Evolutionary conservation across 2,329 filamentous ascomycete genomes (phyloP), one percentile per base, ranked within the genome.

Genomic region (Sporothrix pallida): DNA sequence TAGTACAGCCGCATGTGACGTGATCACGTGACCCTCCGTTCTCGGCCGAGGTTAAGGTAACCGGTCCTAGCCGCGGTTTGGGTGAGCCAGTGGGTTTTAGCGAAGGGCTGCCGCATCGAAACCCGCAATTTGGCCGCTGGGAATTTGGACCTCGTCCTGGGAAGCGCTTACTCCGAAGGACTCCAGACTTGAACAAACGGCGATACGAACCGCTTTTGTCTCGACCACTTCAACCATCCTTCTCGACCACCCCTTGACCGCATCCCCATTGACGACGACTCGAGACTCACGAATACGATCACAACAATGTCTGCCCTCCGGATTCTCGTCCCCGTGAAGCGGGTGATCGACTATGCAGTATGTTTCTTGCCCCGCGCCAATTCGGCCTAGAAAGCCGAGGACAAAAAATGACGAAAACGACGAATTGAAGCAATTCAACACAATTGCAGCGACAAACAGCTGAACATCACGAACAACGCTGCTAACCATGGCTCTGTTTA

Each of bases 331-430:
- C 92, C 92, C 82, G 86, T 95, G 67, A 95, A 95, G 86, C 86
- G 92, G 89, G 92, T 95, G 70, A 94, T 95, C 85, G 92, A 95
- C 87, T 94, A 93, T 88, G 92, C 92, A 78, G 92, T 94, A 84
- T 81, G 90, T 48, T 67, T 50, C 23, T 54, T 69, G 26, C 48
- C 20, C 65, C 67, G 46, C 48, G 67, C 67, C 10, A 10, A 17
- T 48, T 42, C 20, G 46, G 23, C 42, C 42, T 20, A 48, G 12
- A 48, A 46, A 65, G n/a, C 60, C 60, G 60, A 46, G 37, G 37
- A 13, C 58, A n/a, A 17, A 4, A 15, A 3, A 4, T 26, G 58
- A 44, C 44, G 6, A 50, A 15, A 46, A 44, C 37, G 60, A 23
- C 37, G 44, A 67, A 67, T 17, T 31, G n/a, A 23, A n/a, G 5